Evolutionary conservation across 1,139 yeast genomes (phyloP).

Genomic region (Debaryomycetaceae sp.): DNA sequence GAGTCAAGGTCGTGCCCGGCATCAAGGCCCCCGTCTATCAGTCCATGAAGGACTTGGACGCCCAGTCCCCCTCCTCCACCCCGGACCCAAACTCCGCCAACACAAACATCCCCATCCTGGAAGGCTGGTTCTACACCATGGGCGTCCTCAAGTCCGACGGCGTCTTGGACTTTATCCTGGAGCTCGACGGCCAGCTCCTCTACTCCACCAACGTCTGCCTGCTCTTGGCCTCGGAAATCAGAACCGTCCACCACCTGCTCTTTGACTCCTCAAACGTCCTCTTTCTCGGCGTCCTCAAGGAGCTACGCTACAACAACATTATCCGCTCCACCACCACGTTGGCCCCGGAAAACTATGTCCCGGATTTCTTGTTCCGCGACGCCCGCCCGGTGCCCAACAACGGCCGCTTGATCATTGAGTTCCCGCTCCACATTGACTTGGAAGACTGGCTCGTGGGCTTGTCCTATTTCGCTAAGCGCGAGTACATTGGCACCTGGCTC

Average conservation of each 20-base stretch:
- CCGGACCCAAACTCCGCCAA: not conserved
- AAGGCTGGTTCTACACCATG: constrained; percentile 70
- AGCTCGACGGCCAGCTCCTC: constrained; percentile 56
- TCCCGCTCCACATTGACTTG: constrained; percentile 59
- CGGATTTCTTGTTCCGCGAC: constrained; percentile 21
- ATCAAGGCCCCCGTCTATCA: constrained; percentile 38
- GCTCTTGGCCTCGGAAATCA: constrained; percentile 53
- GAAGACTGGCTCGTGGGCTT: constrained; percentile 81
- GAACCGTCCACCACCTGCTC: constrained; percentile 59
- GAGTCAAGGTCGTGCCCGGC: constrained; percentile 28
- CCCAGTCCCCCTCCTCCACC: constrained; percentile 2
- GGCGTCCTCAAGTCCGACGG: constrained; percentile 67
- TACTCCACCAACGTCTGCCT: constrained; percentile 50
- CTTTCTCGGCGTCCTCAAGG: constrained; percentile 46
- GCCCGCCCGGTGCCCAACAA: constrained; percentile 22
- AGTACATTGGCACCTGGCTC: constrained; percentile 30
- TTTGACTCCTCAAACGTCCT: constrained; percentile 50
- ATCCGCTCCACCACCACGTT: constrained; percentile 22
- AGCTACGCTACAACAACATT: constrained; percentile 36
- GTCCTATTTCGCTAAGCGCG: constrained; percentile 55
- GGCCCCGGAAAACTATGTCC: constrained; percentile 10
- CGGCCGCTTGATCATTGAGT: constrained; percentile 44
- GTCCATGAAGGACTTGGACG: constrained; percentile 8
- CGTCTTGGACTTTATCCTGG: constrained; percentile 47
- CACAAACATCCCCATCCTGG: constrained; percentile 14